Evolutionary conservation across 805 yeast species (phyloP), one percentile per base, ranked within the genome.

Genomic region (Blastobotrys peoriensis): DNA sequence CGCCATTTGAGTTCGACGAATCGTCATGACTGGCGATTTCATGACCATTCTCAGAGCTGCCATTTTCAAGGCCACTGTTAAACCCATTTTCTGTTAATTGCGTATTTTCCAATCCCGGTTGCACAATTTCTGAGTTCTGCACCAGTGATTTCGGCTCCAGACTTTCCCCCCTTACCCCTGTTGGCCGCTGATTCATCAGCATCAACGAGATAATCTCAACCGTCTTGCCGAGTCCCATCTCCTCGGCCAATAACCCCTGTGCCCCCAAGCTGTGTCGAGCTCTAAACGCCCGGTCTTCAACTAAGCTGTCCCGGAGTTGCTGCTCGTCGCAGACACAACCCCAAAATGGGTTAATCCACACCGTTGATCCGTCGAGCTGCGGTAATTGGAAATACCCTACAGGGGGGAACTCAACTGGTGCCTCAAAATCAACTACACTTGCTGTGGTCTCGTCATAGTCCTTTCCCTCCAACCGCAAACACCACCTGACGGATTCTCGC

Each of bases 211-310:
- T 69, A 10, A 88, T 69, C 60, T 93, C 98, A 3, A 93, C 79
- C 0, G 98, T 91, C 58, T 93, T 93, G 0, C 98, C 98, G 5
- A 93, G 71, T 0, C 98, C 98, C 98, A 93, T 93, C 62, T 93
- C 98, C 57, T 91, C 98, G 1, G 93, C 83, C 27, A 93, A 62
- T 5, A 93, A 65, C 0, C 94, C 96, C 41, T 73, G 36, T 15
- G 44, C 43, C 13, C 40, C 41, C 16, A 36, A 17, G 13, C 33
- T n/a, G 37, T 17, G 4, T 6, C 3, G 3, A n/a, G 36, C 20
- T n/a, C 17, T 18, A 35, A 30, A 35, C 6, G 23, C 16, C 41
- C 41, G 34, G 30, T 38, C 39, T 5, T 19, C 19, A 13, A 25
- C 43, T 27, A 48, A 34, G 19, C 38, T 38, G 2, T 38, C 17